Evolutionary conservation across 164 flowering plant genomes (phyloP).

Genomic region (Sedum album): DNA sequence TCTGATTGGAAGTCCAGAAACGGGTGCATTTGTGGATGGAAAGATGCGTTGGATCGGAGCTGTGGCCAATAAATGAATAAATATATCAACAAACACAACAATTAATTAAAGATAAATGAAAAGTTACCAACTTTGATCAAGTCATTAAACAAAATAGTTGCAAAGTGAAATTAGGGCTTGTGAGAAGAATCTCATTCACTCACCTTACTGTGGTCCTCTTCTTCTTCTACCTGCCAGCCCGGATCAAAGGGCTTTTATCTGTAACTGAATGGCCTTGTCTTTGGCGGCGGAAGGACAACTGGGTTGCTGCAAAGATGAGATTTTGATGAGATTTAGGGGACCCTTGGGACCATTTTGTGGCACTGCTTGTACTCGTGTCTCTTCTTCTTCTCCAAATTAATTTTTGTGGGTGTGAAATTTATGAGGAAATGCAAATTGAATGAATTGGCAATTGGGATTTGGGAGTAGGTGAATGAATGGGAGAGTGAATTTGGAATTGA

Average conservation of each 20-base stretch:
- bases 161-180: background rate
- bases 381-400: background rate
- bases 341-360: background rate
- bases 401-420: background rate
- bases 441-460: background rate
- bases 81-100: background rate
- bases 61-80: background rate
- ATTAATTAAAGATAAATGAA: background rate
- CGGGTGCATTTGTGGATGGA: background rate
- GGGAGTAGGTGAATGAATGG: no score
- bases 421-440: background rate
- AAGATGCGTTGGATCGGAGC: no score
- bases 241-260: conserved; percentile 1
- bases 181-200: background rate
- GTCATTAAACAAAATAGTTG: background rate
- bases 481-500: no score
- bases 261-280: background rate
- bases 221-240: no score
- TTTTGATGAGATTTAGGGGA: no score
- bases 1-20: background rate
- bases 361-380: background rate
- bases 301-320: no score
- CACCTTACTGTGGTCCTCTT: background rate
- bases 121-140: background rate
- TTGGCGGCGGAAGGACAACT: background rate